These are phyloP conservation scores for Acanthamoeba royreba DNA, from an alignment of 208 protist species.

Conservation along the genomic window DNA sequence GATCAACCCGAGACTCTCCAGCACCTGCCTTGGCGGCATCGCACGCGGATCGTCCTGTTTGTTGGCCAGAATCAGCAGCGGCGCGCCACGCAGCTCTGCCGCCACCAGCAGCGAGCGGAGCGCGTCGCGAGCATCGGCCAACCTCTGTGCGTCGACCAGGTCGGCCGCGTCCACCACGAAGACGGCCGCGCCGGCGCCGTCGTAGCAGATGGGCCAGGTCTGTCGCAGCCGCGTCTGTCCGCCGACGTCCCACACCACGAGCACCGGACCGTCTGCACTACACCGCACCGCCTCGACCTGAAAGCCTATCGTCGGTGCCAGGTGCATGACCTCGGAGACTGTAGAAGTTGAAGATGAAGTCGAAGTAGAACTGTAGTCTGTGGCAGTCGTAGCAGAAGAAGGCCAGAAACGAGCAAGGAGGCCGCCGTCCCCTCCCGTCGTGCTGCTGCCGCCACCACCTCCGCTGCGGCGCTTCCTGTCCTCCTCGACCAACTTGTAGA, in stretches of 20 bases:
- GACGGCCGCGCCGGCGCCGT: conserved; percentile 38
- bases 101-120: conserved; percentile 5
- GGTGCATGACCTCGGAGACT: conserved; percentile 65
- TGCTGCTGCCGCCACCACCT: background rate
- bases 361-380: background rate
- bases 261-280: background rate
- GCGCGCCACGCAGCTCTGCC: background rate
- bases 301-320: conserved; percentile 56
- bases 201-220: conserved; percentile 62
- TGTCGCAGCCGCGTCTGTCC: conserved; percentile 40
- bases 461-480: background rate
- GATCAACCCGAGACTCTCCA: background rate
- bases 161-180: conserved; percentile 64
- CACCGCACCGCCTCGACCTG: conserved; percentile 88
- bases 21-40: background rate
- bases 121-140: conserved; percentile 42
- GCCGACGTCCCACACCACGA: conserved; percentile 57
- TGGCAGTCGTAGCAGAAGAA: no score
- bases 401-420: background rate
- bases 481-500: conserved; percentile 68
- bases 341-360: background rate
- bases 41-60: conserved; percentile 76
- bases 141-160: background rate
- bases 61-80: conserved; percentile 85
- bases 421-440: background rate